Evolutionary conservation across 768 basidiomycete genomes (phyloP).

Genomic region (Leccinum uliginosum): DNA sequence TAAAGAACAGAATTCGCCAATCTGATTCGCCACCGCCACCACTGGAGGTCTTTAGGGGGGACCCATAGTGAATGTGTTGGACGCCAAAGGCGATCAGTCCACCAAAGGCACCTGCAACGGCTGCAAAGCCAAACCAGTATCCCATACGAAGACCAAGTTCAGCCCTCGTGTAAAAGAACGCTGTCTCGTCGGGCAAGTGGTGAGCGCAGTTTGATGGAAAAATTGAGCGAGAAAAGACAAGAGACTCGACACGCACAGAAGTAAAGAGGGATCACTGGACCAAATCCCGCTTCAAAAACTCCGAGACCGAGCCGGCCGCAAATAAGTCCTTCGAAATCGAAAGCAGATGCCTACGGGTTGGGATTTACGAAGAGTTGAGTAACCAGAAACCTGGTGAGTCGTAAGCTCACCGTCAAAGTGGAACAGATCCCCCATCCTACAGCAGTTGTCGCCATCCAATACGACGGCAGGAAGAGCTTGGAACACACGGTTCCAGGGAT

Average conservation of each 20-base stretch:
- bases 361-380: constrained; percentile 45
- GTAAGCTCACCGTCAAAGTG: constrained; percentile 63
- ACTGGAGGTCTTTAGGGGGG: constrained; percentile 15
- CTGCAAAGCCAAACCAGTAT: constrained; percentile 82
- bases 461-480: constrained; percentile 63
- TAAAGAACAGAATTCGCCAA: constrained; percentile 53
- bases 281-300: constrained; percentile 75
- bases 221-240: constrained; percentile 26
- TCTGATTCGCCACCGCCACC: constrained; percentile 29
- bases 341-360: constrained; percentile 48
- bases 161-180: constrained; percentile 70
- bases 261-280: constrained; percentile 73
- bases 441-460: constrained; percentile 63
- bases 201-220: constrained; percentile 34
- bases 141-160: constrained; percentile 77
- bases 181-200: constrained; percentile 33
- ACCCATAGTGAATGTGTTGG: constrained; percentile 55
- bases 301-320: constrained; percentile 61
- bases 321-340: constrained; percentile 56
- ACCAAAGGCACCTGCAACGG: constrained; percentile 80
- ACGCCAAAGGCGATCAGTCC: constrained; percentile 79
- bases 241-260: constrained; percentile 49
- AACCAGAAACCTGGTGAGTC: constrained; percentile 60
- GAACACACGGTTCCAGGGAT: constrained; percentile 62
- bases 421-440: constrained; percentile 77